Evolutionary conservation across 345 rosid species (phyloP).

Genomic region (Dimocarpus longan): DNA sequence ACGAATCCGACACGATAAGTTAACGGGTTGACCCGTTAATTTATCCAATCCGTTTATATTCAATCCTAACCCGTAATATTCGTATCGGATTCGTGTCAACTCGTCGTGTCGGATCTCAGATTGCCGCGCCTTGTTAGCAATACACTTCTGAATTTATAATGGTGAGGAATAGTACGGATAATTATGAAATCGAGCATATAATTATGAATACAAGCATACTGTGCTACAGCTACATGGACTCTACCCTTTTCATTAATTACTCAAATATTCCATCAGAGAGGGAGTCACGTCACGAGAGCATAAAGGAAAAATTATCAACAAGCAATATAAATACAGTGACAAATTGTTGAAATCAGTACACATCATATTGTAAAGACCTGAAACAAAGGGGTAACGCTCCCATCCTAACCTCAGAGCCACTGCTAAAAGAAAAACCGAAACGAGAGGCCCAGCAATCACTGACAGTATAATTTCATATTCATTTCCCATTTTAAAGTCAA

Average conservation of each 20-base stretch:
- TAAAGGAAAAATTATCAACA: background rate
- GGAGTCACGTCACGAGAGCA: background rate
- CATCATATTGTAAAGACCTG: background rate
- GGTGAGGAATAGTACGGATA: background rate
- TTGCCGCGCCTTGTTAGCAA: no score
- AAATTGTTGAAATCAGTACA: background rate
- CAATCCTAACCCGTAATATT: no score
- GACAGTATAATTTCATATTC: no score
- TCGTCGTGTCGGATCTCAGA: no score
- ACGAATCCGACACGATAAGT: no score
- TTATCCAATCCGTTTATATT: no score
- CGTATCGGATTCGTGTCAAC: no score
- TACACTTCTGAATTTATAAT: background rate
- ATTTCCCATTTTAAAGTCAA: no score
- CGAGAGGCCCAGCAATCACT: no score
- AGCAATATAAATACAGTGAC: background rate
- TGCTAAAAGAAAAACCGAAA: no score
- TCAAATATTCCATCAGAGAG: background rate
- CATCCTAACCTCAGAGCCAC: slow-evolving; percentile 58
- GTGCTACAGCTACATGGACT: background rate
- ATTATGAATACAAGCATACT: background rate
- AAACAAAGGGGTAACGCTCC: background rate
- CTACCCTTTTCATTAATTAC: background rate
- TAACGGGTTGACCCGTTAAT: no score
- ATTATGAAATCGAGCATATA: background rate